These are phyloP conservation scores for Tylopilus rubrobrunneus DNA, from an alignment of 768 basidiomycete genomes.

Conservation along the genomic window DNA sequence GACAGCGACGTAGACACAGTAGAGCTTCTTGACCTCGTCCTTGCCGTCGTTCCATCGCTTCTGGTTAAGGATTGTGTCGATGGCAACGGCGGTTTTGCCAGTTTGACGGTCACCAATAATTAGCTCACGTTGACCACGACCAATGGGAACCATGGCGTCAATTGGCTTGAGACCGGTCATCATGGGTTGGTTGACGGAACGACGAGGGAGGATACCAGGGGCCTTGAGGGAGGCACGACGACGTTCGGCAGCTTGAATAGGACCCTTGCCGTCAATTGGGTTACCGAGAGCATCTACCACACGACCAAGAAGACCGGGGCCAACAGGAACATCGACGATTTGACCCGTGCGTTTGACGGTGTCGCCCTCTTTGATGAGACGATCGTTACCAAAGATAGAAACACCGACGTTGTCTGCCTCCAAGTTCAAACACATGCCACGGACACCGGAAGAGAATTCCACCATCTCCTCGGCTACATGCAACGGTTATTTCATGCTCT, in stretches of 20 bases:
- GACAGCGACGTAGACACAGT: slow-evolving; percentile 99
- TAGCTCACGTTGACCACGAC: slow-evolving; percentile 99
- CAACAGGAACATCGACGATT: slow-evolving; percentile 99
- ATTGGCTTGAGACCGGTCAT: slow-evolving; percentile 99
- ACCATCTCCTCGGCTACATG: slow-evolving; percentile 97
- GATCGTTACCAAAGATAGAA: slow-evolving; percentile 97
- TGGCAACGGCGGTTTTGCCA: slow-evolving; percentile 98
- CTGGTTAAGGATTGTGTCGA: slow-evolving; percentile 99
- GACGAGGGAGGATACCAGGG: slow-evolving; percentile 97
- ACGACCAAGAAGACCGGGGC: slow-evolving; percentile 94
- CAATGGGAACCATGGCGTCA: slow-evolving; percentile 99
- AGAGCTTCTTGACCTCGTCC: slow-evolving; percentile 96
- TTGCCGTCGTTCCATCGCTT: slow-evolving; percentile 99
- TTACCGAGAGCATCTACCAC: slow-evolving; percentile 99
- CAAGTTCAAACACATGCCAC: slow-evolving; percentile 99
- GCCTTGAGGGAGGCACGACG: slow-evolving; percentile 98
- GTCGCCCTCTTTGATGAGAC: slow-evolving; percentile 99
- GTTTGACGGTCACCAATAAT: slow-evolving; percentile 99
- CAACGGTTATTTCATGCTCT: slow-evolving; percentile 1
- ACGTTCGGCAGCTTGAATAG: slow-evolving; percentile 89
- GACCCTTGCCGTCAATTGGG: slow-evolving; percentile 99
- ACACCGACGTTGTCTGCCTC: slow-evolving; percentile 99
- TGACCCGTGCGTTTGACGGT: slow-evolving; percentile 99
- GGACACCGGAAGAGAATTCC: slow-evolving; percentile 99
- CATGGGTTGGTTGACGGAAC: slow-evolving; percentile 99